Evolutionary conservation across 2,329 filamentous ascomycete species (phyloP), one percentile per base, ranked within the genome.

Genomic region (Beauveria brongniartii): DNA sequence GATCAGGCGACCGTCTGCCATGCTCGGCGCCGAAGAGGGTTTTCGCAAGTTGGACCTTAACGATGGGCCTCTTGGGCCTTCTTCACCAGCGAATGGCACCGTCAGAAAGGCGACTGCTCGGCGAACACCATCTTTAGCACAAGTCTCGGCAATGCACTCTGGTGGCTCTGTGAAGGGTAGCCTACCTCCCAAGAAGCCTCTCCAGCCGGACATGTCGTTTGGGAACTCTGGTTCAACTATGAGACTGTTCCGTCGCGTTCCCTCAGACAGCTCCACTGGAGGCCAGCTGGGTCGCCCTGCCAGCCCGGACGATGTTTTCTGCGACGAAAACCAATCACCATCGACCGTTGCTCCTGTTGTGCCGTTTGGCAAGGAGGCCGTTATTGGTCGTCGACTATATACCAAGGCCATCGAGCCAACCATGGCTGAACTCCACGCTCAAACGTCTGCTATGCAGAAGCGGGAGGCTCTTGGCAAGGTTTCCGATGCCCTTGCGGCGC

Each of bases 151-250:
- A 3, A 67, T 70, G 50, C 70, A 68, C 20, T 65, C 50, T 14
- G 18, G 12, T 18, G 77, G 77, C 20, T 81, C 81, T 40, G 72
- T 79, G 62, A 69, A 75, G 64, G 65, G 73, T 40, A 71, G 77
- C 18, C 60, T 76, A 61, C 80, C 79, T 2, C 73, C 84, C 1
- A 92, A 91, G 73, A 87, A 90, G 65, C 92, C 93, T 0, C 80
- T 97, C 2, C 91, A 92, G 60, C 83, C 94, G 1, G 91, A 97
- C 69, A 87, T 96, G 79, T 95, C 89, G 6, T 97, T 95, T 74
- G 94, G 93, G 56, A 97, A 97, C 73, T 89, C 88, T 8, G 91
- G 90, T 1, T 97, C 93, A 1, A 96, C 92, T 18, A 91, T 96
- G 66, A 88, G 92, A 59, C 87, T 96, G 57, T 97, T 97, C 78